Base-by-base conservation (phyloP, 2,329 filamentous ascomycete genomes). In the Didymella keratinophila region DNA sequence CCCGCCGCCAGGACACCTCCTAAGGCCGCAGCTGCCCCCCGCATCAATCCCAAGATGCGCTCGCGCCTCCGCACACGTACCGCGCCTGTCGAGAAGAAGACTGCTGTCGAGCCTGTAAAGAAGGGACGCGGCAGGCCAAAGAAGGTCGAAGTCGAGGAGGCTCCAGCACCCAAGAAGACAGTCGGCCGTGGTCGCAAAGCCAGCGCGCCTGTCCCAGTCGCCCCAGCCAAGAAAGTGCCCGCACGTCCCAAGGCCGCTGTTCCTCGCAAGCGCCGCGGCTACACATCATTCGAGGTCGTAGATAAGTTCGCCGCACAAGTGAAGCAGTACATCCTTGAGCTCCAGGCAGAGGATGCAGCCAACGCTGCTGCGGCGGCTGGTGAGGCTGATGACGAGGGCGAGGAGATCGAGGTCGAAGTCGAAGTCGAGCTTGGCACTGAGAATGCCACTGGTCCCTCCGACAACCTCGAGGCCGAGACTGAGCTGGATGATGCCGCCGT, bases 251-350 rank as follows among this genome's bases (percentile, higher is more conserved):
- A 51, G 23, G 41, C 56, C 18, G 41, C 51, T 16, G 65, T 49
- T 25, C 64, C 69, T 32, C 71, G 71, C 44, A 72, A 72, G 56
- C 64, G 67, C 37, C 63, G 69, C 18, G 71, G 71, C 25, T 66
- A 66, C 51, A 70, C 69, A 1, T 32, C 58, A 1, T 39, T 72
- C n/a, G 68, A 73, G n/a, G 61, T 74, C 9, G 67, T 68, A 1
- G 68, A 73, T 46, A 69, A 62, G 49, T 69, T 65, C 42, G 63
- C 41, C 2, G 56, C 63, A 7, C 63, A 64, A n/a, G 41, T 71
- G 2, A 34, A 62, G 36, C 63, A 63, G 18, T 56, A 58, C 21
- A 52, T 70, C 2, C 42, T 59, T 14, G 55, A 64, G 0, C 61
- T 69, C 9, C 52, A 61, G 12, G 62, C 55, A 34, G 62, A 46